phyloP scores from a whole-genome alignment of 768 basidiomycete species.

The Tephrocybe sp. region DNA sequence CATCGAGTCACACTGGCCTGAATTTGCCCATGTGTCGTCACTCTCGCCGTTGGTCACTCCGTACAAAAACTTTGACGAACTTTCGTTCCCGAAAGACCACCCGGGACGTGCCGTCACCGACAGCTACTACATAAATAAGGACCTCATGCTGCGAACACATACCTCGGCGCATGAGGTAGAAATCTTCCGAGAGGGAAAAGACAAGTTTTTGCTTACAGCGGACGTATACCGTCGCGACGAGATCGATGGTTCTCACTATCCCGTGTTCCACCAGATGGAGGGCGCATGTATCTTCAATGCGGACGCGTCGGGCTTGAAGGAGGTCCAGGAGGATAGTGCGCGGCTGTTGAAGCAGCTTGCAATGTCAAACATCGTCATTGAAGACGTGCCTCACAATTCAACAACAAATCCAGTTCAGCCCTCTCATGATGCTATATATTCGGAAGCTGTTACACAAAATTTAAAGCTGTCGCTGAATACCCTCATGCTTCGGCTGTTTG shows the following conservation, averaged over 20 bases:
- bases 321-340: slow-evolving; percentile 71
- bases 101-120: slow-evolving; percentile 89
- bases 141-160: slow-evolving; percentile 93
- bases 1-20: slow-evolving; percentile 81
- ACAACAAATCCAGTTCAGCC: slow-evolving; percentile 78
- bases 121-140: slow-evolving; percentile 92
- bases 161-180: slow-evolving; percentile 99
- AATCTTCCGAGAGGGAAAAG: slow-evolving; percentile 71
- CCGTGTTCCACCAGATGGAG: slow-evolving; percentile 98
- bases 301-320: slow-evolving; percentile 51
- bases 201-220: slow-evolving; percentile 87
- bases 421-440: slow-evolving; percentile 69
- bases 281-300: slow-evolving; percentile 81
- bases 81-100: slow-evolving; percentile 91
- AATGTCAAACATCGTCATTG: slow-evolving; percentile 76
- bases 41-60: slow-evolving; percentile 89
- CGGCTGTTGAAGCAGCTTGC: slow-evolving; percentile 58
- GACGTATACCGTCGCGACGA: slow-evolving; percentile 99
- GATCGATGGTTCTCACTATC: slow-evolving; percentile 95
- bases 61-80: slow-evolving; percentile 91
- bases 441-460: slow-evolving; percentile 76
- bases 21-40: slow-evolving; percentile 70
- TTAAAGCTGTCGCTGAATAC: slow-evolving; percentile 88
- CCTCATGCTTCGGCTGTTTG: slow-evolving; percentile 81
- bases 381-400: slow-evolving; percentile 77